Base-by-base conservation (phyloP, 116 monocot genomes). In the Trichopus zeylanicus region DNA sequence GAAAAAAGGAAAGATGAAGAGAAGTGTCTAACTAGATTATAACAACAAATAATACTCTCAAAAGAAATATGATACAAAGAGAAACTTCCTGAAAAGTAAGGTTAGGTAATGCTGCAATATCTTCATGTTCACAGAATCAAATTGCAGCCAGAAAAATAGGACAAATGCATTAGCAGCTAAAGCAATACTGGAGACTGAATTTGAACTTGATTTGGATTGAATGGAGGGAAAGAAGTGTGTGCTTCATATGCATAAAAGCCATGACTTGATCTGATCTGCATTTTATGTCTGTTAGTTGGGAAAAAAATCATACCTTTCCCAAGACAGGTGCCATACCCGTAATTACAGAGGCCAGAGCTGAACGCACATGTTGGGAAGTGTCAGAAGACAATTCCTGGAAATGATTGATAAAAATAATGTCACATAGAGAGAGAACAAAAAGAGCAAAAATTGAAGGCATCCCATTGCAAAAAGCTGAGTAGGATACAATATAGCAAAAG, bases 321-420 rank as follows among this genome's bases (percentile, higher is more conserved):
- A 74, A 39, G 26, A 80, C 75, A 7, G 81, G 81, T 27, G 81
- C 81, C 75, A 81, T 81, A 46, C 81, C 81, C 81, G 75, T 81
- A n/a, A 81, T 81, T 37, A 81, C 81, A 16, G 81, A 81, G 24
- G 81, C 81, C 26, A 81, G 49, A 31, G 81, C 75, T 60, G 81
- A 81, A 0, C 81, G 72, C 52, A 75, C 75, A 68, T 81, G 81
- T 27, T 81, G 81, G 22, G 81, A 81, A 57, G 81, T 75, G 68
- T 81, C 81, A 12, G 81, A 68, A 34, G 81, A 81, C 33, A 81
- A 67, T 29, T 81, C 81, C 81, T 75, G 72, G 26, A 67, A 37
- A 46, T 47, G 28, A n/a, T 16, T 22, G 4, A 5, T 22, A 24
- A 21, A n/a, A 7, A 23, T 10, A 49, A 49, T 4, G 29, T 19